Evolutionary conservation across 805 yeast genomes (phyloP).

Genomic region (Saccharomycopsis oosterbeekiorum): DNA sequence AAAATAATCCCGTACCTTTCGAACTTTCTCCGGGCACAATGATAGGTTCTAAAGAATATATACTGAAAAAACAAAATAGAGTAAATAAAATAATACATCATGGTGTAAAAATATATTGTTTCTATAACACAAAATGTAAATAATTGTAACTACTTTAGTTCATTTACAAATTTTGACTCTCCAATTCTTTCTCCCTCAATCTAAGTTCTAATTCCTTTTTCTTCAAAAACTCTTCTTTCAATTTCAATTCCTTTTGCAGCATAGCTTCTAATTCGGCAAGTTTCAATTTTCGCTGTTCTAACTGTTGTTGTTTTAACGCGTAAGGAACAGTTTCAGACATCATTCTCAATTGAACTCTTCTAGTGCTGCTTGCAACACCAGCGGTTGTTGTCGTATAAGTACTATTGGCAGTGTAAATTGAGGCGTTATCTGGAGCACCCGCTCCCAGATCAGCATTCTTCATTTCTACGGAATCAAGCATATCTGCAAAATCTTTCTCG

Average conservation of each 20-base stretch:
- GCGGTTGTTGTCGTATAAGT: not conserved
- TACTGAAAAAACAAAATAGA: not conserved
- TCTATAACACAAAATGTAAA: too few species aligned
- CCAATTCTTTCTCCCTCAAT: slow-evolving; percentile 38
- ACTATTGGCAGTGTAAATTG: not conserved
- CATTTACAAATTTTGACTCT: not conserved
- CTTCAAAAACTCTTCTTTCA: slow-evolving; percentile 68
- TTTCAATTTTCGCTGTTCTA: slow-evolving; percentile 65
- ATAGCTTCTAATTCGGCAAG: slow-evolving; percentile 71
- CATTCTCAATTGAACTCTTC: slow-evolving; percentile 56
- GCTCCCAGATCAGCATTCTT: not conserved
- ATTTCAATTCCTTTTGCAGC: slow-evolving; percentile 62
- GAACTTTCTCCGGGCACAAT: not conserved
- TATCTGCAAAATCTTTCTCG: slow-evolving; percentile 18
- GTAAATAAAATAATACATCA: too few species aligned
- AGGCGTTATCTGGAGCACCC: not conserved
- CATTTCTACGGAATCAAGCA: slow-evolving; percentile 18
- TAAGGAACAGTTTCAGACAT: slow-evolving; percentile 83
- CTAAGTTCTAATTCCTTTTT: slow-evolving; percentile 65
- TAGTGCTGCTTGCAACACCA: not conserved
- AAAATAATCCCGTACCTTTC: not conserved
- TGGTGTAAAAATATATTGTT: not conserved
- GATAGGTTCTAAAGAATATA: not conserved
- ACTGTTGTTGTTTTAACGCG: slow-evolving; percentile 65
- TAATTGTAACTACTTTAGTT: not conserved